Base-by-base conservation (phyloP, 2,329 filamentous ascomycete species). In the Tolypocladium album region DNA sequence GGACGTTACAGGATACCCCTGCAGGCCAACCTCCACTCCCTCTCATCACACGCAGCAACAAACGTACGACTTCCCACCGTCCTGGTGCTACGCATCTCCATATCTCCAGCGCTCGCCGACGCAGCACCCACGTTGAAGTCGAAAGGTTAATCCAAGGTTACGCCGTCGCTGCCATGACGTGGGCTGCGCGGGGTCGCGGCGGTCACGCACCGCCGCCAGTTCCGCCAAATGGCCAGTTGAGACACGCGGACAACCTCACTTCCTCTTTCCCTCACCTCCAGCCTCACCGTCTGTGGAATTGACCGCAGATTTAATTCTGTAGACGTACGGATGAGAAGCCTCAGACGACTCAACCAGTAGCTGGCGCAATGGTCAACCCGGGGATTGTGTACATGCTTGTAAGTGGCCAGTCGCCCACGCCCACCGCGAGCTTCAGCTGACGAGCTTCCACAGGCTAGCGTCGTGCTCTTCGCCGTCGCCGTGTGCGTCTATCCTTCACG, bases 371-470 rank as follows among this genome's bases (percentile, higher is more conserved):
- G 59, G 39, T 70, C 55, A 69, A 69, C 40, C 68, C 69, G 1
- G 68, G 70, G 12, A 42, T 72, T 12, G 61, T 69, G 5, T 72
- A 70, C 60, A 61, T 74, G 57, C 61, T 71, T 60, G 72, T 73
- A 60, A 64, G 68, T 55, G 3, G 43, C 43, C 8, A 12, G 34
- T 4, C 36, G 36, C 4, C 11, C 31, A 58, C 59, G 22, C 1
- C 39, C 17, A 1, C 24, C 1, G 34, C 34, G n/a, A 36, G 5
- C 34, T 22, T 34, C 15, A 7, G 13, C 53, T 59, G 34, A 59
- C 42, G 15, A 11, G 17, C 24, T 2, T 13, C 42, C 42, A 9
- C 34, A 74, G 72, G 57, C 68, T n/a, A 69, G 67, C 62, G 57
- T 68, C 27, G 62, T 64, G 43, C 68, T 75, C 34, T 67, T 72